Evolutionary conservation across 1,284 basidiomycete genomes (phyloP).

Genomic region (Phlebopus sp.): DNA sequence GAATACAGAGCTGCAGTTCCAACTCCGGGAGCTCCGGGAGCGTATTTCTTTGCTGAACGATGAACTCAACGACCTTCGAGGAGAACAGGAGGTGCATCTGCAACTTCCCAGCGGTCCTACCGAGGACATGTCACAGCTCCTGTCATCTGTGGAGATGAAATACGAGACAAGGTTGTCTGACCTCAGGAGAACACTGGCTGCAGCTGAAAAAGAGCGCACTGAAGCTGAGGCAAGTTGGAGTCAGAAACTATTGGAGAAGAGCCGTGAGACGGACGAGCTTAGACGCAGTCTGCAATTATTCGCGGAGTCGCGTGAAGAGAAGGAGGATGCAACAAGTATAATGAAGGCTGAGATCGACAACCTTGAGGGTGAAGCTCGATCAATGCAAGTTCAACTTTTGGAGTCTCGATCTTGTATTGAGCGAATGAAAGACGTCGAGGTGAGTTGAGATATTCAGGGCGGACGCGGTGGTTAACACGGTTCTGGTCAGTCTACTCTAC

Average conservation of each 20-base stretch:
- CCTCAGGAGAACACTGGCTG: constrained; percentile 53
- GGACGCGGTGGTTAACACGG: background rate
- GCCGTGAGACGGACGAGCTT: constrained; percentile 75
- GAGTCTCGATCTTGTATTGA: constrained; percentile 50
- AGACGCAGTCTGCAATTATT: constrained; percentile 56
- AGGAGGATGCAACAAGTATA: constrained; percentile 52
- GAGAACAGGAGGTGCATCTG: constrained; percentile 49
- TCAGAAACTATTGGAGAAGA: constrained; percentile 70
- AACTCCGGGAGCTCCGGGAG: constrained; percentile 77
- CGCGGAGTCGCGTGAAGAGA: constrained; percentile 53
- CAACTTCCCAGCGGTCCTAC: constrained; percentile 50
- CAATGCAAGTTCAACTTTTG: constrained; percentile 44
- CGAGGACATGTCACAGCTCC: constrained; percentile 71
- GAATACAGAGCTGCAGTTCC: constrained; percentile 81
- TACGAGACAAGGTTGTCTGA: constrained; percentile 76
- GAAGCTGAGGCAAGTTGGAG: constrained; percentile 87
- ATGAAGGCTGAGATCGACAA: constrained; percentile 55
- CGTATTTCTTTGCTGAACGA: constrained; percentile 68
- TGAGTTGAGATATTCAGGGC: constrained; percentile 28
- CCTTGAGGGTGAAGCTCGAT: constrained; percentile 48
- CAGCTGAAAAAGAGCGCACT: constrained; percentile 68
- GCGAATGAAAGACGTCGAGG: constrained; percentile 57
- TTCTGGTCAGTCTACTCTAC: constrained; percentile 41
- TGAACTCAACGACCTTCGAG: constrained; percentile 63
- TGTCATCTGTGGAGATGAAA: constrained; percentile 74